Percentiles rank a stretch among this genome's conserved stretches.
phyloP scores from a whole-genome alignment of 257 asterid species.

The Fraxinus americana region DNA sequence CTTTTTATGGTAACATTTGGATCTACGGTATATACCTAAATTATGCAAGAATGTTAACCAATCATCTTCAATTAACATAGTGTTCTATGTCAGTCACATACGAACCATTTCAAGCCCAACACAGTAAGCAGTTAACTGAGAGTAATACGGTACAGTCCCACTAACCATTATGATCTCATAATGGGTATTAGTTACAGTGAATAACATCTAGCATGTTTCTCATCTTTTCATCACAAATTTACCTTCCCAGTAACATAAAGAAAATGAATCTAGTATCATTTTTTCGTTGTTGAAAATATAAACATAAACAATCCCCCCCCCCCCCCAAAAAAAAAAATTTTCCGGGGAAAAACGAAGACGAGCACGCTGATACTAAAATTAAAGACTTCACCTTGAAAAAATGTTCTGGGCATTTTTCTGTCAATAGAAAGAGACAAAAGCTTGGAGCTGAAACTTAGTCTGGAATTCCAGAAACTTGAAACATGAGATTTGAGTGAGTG shows the following conservation, averaged over 20 bases:
- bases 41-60: constrained; percentile 11
- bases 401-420: constrained; percentile 37
- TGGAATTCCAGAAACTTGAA: constrained; percentile 39
- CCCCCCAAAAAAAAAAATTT: background rate
- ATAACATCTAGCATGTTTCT: background rate
- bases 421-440: constrained; percentile 43
- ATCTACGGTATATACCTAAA: background rate
- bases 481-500: constrained; percentile 32
- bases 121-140: background rate
- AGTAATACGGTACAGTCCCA: background rate
- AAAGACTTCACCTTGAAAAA: constrained; percentile 45
- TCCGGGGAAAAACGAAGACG: background rate
- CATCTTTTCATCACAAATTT: background rate
- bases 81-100: background rate
- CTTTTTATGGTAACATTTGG: background rate
- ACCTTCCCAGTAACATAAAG: background rate
- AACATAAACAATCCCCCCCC: too few species aligned
- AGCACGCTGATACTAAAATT: background rate
- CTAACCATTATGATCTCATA: background rate
- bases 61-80: background rate
- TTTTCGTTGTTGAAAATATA: too few species aligned
- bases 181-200: background rate
- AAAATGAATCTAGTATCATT: too few species aligned
- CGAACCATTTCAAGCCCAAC: background rate
- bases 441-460: constrained; percentile 39